Evolutionary conservation across 441 rosid species (phyloP).

Genomic region (Theobroma grandiflorum): DNA sequence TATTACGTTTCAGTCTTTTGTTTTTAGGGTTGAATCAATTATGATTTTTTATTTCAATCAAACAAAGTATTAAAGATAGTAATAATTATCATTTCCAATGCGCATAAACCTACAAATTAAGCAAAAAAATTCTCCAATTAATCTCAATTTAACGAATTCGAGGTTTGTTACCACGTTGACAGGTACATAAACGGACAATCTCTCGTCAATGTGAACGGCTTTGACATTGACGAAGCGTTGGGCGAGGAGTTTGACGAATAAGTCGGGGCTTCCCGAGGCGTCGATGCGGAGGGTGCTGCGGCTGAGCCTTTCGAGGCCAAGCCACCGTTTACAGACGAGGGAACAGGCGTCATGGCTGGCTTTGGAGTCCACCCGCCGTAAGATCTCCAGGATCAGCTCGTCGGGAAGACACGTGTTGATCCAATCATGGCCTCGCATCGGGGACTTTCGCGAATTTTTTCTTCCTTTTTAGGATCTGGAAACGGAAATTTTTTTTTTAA

Average conservation of each 20-base stretch:
- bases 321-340: slow-evolving; percentile 90
- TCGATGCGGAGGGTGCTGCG: slow-evolving; percentile 83
- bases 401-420: slow-evolving; percentile 76
- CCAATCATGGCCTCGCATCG: slow-evolving; percentile 79
- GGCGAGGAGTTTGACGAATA: slow-evolving; percentile 63
- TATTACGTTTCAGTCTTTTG: background rate
- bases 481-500: background rate
- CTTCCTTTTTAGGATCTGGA: background rate
- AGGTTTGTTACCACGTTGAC: slow-evolving; percentile 41
- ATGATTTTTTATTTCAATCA: too few species aligned
- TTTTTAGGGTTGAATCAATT: too few species aligned
- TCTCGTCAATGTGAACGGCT: slow-evolving; percentile 71
- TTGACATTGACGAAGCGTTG: slow-evolving; percentile 70
- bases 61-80: too few species aligned
- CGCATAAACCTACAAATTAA: background rate
- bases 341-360: slow-evolving; percentile 75
- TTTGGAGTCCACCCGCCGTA: slow-evolving; percentile 71
- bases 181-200: slow-evolving; percentile 63
- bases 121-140: background rate
- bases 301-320: slow-evolving; percentile 70
- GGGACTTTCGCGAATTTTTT: background rate
- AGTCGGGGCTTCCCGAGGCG: slow-evolving; percentile 73
- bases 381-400: slow-evolving; percentile 79
- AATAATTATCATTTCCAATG: background rate
- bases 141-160: background rate